Evolutionary conservation across 2,329 filamentous ascomycete genomes (phyloP).

Genomic region (Chaetomium globosum): DNA sequence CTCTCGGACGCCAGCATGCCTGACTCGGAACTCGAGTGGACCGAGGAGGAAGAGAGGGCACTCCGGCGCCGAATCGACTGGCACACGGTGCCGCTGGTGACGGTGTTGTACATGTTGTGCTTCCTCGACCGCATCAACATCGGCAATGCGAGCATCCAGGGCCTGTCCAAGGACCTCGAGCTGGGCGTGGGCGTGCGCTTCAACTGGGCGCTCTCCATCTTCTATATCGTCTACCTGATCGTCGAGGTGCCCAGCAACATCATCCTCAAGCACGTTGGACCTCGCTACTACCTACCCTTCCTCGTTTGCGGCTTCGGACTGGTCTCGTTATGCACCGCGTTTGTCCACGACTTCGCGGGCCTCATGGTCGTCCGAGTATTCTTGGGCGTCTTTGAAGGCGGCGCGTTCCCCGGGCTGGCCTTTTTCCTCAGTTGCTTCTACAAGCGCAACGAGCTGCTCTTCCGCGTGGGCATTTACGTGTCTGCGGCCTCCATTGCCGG

Average conservation of each 20-base stretch:
- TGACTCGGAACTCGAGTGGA: conserved; percentile 48
- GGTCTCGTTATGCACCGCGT: conserved; percentile 57
- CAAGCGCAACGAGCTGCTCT: conserved; percentile 57
- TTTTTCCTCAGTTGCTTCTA: conserved; percentile 61
- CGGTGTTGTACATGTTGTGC: conserved; percentile 54
- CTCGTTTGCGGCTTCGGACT: conserved; percentile 60
- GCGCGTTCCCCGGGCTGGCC: conserved; percentile 60
- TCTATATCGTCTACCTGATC: conserved; percentile 60
- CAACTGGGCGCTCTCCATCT: conserved; percentile 61
- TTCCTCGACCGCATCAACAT: conserved; percentile 47
- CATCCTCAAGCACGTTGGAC: conserved; percentile 56
- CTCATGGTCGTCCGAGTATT: conserved; percentile 53
- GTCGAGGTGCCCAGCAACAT: conserved; percentile 61
- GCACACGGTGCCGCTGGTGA: conserved; percentile 56
- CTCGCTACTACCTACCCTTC: conserved; percentile 56
- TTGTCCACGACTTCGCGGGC: conserved; percentile 52
- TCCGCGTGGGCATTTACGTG: conserved; percentile 60
- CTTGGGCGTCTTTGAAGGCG: conserved; percentile 59
- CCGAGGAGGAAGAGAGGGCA: conserved; percentile 52
- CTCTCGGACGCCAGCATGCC: conserved; percentile 25
- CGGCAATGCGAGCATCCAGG: conserved; percentile 60
- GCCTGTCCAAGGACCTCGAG: conserved; percentile 53
- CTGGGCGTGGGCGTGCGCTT: conserved; percentile 53
- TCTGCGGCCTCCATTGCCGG: conserved; percentile 58
- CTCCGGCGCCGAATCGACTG: conserved; percentile 57